Evolutionary conservation across 176 grass and related monocot genomes (phyloP).

Genomic region (Poa pratensis): DNA sequence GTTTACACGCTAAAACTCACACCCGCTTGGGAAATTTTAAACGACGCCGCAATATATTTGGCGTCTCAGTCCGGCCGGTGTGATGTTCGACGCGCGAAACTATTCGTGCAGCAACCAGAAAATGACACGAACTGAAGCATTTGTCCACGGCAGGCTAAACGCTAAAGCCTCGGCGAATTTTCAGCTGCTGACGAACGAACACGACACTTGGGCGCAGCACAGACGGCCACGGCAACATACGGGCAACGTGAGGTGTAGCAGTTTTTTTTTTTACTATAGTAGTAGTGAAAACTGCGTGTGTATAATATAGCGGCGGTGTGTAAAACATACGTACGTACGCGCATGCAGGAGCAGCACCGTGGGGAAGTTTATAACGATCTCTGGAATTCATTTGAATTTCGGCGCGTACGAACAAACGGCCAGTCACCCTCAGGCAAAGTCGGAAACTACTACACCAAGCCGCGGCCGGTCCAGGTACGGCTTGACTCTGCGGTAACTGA

Average conservation of each 20-base stretch:
- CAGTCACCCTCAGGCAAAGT: not conserved
- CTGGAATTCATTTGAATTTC: not conserved
- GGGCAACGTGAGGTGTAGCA: not conserved
- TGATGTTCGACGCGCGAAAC: too few relatives aligned
- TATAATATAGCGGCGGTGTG: not conserved
- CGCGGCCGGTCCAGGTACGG: not conserved
- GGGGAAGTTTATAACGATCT: not conserved
- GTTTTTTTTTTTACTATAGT: too few relatives aligned
- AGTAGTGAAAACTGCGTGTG: not conserved
- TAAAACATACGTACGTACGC: not conserved
- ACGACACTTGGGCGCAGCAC: not conserved
- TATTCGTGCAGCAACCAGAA: too few relatives aligned
- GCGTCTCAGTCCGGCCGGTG: too few relatives aligned
- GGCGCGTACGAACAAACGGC: not conserved
- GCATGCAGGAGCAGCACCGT: not conserved
- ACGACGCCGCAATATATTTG: too few relatives aligned
- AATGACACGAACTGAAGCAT: too few relatives aligned
- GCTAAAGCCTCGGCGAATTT: too few relatives aligned
- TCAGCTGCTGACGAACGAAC: not conserved
- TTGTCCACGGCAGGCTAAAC: not conserved
- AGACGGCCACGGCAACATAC: not conserved
- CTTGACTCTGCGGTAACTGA: not conserved
- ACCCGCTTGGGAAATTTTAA: too few relatives aligned
- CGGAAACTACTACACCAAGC: not conserved
- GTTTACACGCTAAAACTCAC: not conserved